Evolutionary conservation across 108 stramenopile species (phyloP), one percentile per base, ranked within the genome.

Genomic region (Cyclotella cryptica): DNA sequence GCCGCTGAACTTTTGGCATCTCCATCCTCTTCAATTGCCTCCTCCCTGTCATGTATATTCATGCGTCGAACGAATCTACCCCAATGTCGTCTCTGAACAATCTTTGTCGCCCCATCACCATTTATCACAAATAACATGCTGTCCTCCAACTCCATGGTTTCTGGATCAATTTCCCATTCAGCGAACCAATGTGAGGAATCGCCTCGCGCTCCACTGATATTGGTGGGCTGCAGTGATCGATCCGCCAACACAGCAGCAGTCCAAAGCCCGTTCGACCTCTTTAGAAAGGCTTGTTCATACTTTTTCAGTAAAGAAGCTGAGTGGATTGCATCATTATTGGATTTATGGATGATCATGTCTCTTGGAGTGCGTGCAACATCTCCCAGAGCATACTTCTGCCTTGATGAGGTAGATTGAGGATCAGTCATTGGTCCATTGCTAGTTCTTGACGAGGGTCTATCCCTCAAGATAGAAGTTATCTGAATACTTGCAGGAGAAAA

Each of bases 41-140:
- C 40, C 3, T 26, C 26, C 6, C 14, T 6, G 4, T 26, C 26
- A 27, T 66, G 18, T 12, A 0, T 22, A n/a, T 51, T 45, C 47
- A 69, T 35, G 29, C 68, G 24, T 26, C 71, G 71, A 0, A 74
- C 39, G 40, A 35, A 74, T 41, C 40, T 64, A n/a, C 49, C 72
- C 61, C 62, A 74, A 39, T 74, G 72, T 61, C 72, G 49, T 45
- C 30, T 63, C 46, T 74, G 29, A 22, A 74, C 40, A 52, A 58
- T 74, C 39, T 74, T 74, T 35, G 73, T 74, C 30, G 62, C 63
- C 22, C 73, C 73, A 24, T 43, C 52, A 18, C 45, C 53, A 54
- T 74, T 54, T 0, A 74, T 55, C 11, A 74, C 73, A 63, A 74
- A 74, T n/a, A 74, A 30, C 73, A 74, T 74, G 18, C 64, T 59